Conservation (phyloP, 768 basidiomycete species). For the Tricholoma hemisulphureum region DNA sequence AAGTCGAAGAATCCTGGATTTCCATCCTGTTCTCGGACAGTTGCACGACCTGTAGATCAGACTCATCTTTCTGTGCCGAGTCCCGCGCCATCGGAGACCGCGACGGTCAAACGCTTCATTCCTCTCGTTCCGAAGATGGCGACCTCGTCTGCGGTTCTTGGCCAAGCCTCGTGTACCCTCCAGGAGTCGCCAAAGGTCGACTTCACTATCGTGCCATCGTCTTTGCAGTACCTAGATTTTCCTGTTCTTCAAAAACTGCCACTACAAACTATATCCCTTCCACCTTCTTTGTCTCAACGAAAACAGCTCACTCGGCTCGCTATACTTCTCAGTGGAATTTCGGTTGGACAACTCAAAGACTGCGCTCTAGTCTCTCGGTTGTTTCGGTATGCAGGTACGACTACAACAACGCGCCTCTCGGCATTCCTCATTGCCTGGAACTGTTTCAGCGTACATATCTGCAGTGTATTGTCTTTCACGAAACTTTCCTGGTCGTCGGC, state of each 20-base stretch:
- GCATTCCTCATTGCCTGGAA: conserved; percentile 4
- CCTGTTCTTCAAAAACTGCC: conserved; percentile 16
- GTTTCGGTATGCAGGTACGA: conserved; percentile 62
- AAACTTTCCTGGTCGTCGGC: conserved; percentile 50
- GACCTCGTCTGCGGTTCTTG: not conserved
- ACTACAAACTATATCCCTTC: conserved; percentile 48
- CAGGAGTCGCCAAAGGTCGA: not conserved
- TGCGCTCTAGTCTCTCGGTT: conserved; percentile 57
- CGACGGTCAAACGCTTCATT: conserved; percentile 27
- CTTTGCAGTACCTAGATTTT: conserved; percentile 34
- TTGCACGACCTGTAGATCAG: not conserved
- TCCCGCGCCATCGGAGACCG: not conserved
- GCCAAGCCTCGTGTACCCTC: not conserved
- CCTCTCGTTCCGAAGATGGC: conserved; percentile 23
- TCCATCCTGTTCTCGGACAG: not conserved
- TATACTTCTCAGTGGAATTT: conserved; percentile 50
- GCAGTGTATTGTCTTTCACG: conserved; percentile 48
- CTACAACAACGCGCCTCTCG: conserved; percentile 4
- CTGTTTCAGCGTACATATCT: conserved; percentile 56
- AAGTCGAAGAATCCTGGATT: not conserved
- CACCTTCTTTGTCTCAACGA: conserved; percentile 58
- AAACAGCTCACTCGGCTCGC: conserved; percentile 54
- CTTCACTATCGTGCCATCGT: not conserved
- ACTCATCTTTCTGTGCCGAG: not conserved
- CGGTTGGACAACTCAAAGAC: conserved; percentile 38